Evolutionary conservation across 805 yeast genomes (phyloP), one percentile per base, ranked within the genome.

Genomic region (Peterozyma toletana): DNA sequence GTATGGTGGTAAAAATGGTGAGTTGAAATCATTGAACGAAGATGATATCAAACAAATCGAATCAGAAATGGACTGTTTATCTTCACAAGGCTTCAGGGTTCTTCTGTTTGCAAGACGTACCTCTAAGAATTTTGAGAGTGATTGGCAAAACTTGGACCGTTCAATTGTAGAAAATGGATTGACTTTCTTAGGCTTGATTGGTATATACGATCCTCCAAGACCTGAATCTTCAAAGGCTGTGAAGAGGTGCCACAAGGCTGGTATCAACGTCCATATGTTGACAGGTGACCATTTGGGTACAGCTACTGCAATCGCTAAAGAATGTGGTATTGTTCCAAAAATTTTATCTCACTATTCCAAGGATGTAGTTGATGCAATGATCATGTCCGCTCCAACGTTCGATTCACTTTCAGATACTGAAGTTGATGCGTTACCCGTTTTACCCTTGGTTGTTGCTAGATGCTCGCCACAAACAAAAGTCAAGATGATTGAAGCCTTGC

Each of bases 391-490:
- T 3, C 53, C 70, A 41, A 80, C 83, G 48, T 85, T 84, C 63
- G 91, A 84, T 57, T 68, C 69, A 3, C 66, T 84, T 42, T 47
- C 71, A 2, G 86, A 83, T 44, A 77, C 67, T 1, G 71, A 83
- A 52, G 70, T 85, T 50, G 91, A 84, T 53, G 54, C 53, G 1
- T 71, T 67, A 55, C 87, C 88, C 1, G 80, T 79, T 9, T 65
- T 84, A 41, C 91, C 91, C 1, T 66, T 83, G 42, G 93, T 84
- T 29, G 78, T 85, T 63, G 93, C 93, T 3, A 70, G 93, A 49
- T 85, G 91, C 64, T 85, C 91, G 4, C 93, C 91, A 2, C 83
- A 80, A 58, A 84, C 90, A 17, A 84, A 85, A 59, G 91, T 84
- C 14, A 70, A 88, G 50, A 79, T 85, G 82, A 83, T 85, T 53